A percentile compares a stretch with the other conserved stretches of the same genome.
These are phyloP conservation scores for Prillingera fragicola DNA, from an alignment of 1,284 basidiomycete genomes.

Conservation along the genomic window DNA sequence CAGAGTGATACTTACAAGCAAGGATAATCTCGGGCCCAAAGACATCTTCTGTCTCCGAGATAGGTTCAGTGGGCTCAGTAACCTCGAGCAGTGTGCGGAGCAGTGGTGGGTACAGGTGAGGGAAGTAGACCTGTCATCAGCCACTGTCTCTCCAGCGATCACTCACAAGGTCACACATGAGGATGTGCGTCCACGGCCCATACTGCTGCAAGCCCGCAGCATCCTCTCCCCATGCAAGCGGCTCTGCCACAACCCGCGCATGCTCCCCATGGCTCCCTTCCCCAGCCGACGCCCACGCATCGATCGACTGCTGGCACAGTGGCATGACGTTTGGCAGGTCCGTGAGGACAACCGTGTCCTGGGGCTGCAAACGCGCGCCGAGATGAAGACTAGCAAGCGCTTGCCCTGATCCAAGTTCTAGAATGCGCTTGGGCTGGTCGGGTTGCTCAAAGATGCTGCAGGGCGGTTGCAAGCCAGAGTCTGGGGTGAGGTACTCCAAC, in stretches of 20 bases:
- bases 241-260: conserved; percentile 21
- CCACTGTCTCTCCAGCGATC: too few species aligned
- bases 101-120: conserved; percentile 41
- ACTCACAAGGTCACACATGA: conserved; percentile 45
- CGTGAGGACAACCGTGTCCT: conserved; percentile 34
- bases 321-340: conserved; percentile 43
- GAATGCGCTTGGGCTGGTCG: conserved; percentile 16
- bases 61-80: conserved; percentile 26
- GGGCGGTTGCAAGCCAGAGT: conserved; percentile 27
- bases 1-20: conserved; percentile 30
- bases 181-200: conserved; percentile 36
- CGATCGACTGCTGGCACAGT: conserved; percentile 30
- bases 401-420: conserved; percentile 46
- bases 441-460: conserved; percentile 31
- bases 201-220: conserved; percentile 8
- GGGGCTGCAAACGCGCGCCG: conserved; percentile 19
- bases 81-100: conserved; percentile 38
- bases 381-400: conserved; percentile 40
- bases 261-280: conserved; percentile 1
- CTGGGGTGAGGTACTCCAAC: conserved; percentile 37
- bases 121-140: conserved; percentile 42
- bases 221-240: conserved; percentile 39
- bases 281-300: conserved; percentile 12
- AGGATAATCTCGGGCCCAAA: conserved; percentile 43
- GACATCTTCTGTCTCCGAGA: conserved; percentile 1